Evolutionary conservation across 1,139 yeast genomes (phyloP).

Genomic region (Yamadazyma jaroonii): DNA sequence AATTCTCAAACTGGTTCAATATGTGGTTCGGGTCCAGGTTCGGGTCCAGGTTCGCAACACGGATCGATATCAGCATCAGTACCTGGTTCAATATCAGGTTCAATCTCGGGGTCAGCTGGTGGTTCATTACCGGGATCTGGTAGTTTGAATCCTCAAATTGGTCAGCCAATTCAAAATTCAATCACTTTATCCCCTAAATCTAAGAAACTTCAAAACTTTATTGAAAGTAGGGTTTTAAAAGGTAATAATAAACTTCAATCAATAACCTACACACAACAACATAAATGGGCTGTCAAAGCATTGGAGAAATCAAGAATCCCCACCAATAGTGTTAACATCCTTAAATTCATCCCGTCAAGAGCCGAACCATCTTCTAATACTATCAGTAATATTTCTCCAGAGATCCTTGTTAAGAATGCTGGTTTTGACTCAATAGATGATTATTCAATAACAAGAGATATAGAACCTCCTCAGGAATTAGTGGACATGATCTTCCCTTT

Average conservation of each 20-base stretch:
- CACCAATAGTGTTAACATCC: slow-evolving; percentile 21
- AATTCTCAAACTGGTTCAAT: no score
- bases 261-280: slow-evolving; percentile 28
- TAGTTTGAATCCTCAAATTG: no score
- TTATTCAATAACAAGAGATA: slow-evolving; percentile 21
- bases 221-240: slow-evolving; percentile 22
- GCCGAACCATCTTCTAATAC: slow-evolving; percentile 2
- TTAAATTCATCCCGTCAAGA: slow-evolving; percentile 16
- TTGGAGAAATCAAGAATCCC: slow-evolving; percentile 19
- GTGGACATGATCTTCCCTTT: slow-evolving; percentile 31
- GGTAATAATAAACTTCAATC: slow-evolving; percentile 25
- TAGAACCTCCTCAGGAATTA: slow-evolving; percentile 29
- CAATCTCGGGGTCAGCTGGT: neutral
- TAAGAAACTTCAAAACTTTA: slow-evolving; percentile 11
- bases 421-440: slow-evolving; percentile 22
- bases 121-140: neutral
- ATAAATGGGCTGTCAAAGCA: slow-evolving; percentile 23
- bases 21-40: neutral
- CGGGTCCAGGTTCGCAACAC: neutral
- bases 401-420: slow-evolving; percentile 19
- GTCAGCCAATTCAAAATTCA: no score
- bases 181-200: no score
- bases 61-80: neutral
- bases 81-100: neutral
- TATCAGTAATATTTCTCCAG: slow-evolving; percentile 16